Percentiles rank a stretch among this genome's conserved stretches.
phyloP scores from a whole-genome alignment of 805 yeast genomes.

The Nadsonia fulvescens region DNA sequence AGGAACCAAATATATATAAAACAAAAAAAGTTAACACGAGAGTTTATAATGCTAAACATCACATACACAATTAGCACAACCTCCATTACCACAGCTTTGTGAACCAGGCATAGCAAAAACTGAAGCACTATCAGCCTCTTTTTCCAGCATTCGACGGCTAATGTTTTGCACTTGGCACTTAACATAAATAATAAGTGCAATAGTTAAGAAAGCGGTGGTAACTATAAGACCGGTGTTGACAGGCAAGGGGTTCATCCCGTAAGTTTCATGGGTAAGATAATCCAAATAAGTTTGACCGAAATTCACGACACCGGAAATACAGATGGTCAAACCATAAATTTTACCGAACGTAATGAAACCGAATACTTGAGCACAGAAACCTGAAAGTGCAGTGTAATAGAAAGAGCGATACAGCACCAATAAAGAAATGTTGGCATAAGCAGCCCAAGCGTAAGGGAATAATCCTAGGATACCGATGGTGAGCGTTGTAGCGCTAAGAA shows the following conservation, averaged over 20 bases:
- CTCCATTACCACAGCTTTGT: slow-evolving; percentile 5
- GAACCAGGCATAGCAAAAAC: slow-evolving; percentile 17
- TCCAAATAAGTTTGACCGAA: slow-evolving; percentile 56
- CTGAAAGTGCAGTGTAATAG: slow-evolving; percentile 83
- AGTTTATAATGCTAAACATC: slow-evolving; percentile 6
- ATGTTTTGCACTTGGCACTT: slow-evolving; percentile 23
- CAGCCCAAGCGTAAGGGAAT: slow-evolving; percentile 29
- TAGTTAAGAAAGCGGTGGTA: slow-evolving; percentile 21
- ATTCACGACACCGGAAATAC: slow-evolving; percentile 68
- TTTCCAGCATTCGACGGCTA: slow-evolving; percentile 34
- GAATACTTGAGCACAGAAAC: slow-evolving; percentile 80
- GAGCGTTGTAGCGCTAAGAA: slow-evolving; percentile 14
- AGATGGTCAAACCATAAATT: slow-evolving; percentile 72
- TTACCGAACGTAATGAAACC: slow-evolving; percentile 88
- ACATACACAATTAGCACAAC: slow-evolving; percentile 10
- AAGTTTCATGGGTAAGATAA: slow-evolving; percentile 44
- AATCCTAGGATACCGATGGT: slow-evolving; percentile 58
- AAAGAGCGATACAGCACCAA: slow-evolving; percentile 79
- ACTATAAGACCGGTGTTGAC: slow-evolving; percentile 40
- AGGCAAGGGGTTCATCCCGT: slow-evolving; percentile 65
- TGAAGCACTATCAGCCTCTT: slow-evolving; percentile 47
- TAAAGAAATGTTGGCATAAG: slow-evolving; percentile 49
- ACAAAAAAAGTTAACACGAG: too few relatives aligned
- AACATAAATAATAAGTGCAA: slow-evolving; percentile 15
- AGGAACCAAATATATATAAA: too few relatives aligned